phyloP scores from a whole-genome alignment of 306 rosid species.

The Sophora flavescens region DNA sequence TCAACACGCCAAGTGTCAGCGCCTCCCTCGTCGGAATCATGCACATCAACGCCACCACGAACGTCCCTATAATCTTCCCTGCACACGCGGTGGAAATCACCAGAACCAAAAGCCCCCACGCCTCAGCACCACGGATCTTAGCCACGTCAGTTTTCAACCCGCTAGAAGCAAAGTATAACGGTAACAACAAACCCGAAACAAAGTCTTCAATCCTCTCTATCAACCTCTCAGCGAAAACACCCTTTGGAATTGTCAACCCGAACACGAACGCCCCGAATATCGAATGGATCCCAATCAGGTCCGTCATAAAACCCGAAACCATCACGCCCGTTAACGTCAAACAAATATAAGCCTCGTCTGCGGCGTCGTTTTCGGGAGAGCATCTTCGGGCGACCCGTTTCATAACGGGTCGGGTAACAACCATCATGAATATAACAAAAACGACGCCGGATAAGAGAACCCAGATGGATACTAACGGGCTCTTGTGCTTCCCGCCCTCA shows the following conservation, averaged over 20 bases:
- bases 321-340: conserved; percentile 70
- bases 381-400: conserved; percentile 61
- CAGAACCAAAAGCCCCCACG: conserved; percentile 79
- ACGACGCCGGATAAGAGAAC: conserved; percentile 72
- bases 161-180: conserved; percentile 85
- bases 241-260: conserved; percentile 81
- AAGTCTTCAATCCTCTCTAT: conserved; percentile 84
- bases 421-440: conserved; percentile 73
- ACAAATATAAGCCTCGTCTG: conserved; percentile 69
- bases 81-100: conserved; percentile 77
- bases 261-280: conserved; percentile 89
- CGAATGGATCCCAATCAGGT: conserved; percentile 82
- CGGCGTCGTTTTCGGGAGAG: conserved; percentile 52
- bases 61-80: conserved; percentile 85
- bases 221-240: conserved; percentile 61
- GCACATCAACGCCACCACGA: conserved; percentile 70
- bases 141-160: conserved; percentile 89
- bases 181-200: conserved; percentile 78
- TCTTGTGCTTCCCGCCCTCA: conserved; percentile 48
- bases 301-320: conserved; percentile 79
- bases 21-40: conserved; percentile 75
- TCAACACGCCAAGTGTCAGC: conserved; percentile 77
- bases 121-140: conserved; percentile 58
- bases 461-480: conserved; percentile 74
- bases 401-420: conserved; percentile 68